These are phyloP conservation scores for Apostasia ramifera DNA, from an alignment of 106 monocot genomes.

Conservation along the genomic window DNA sequence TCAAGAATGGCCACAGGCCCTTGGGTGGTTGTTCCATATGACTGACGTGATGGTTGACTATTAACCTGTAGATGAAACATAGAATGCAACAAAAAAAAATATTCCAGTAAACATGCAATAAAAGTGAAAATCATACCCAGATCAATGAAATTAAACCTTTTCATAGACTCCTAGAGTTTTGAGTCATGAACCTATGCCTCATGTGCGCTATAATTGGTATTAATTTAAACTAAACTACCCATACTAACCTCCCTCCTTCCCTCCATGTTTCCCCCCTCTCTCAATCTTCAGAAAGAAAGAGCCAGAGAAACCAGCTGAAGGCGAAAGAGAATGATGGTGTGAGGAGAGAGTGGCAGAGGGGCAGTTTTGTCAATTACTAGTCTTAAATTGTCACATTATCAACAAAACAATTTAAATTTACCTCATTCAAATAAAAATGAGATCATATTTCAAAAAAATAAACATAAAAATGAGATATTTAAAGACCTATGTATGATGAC, in stretches of 20 bases:
- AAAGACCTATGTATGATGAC: slow-evolving; percentile 35
- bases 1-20: slow-evolving; percentile 8
- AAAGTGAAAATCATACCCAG: not conserved
- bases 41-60: slow-evolving; percentile 7
- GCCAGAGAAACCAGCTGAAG: not conserved
- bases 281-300: not conserved
- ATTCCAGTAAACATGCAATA: not conserved
- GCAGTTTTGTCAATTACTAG: not conserved
- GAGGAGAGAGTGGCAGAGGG: not conserved
- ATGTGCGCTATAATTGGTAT: too few species aligned
- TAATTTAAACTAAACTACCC: not conserved
- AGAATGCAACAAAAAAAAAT: not conserved
- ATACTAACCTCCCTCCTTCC: too few species aligned
- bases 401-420: not conserved
- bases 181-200: too few species aligned
- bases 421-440: slow-evolving; percentile 5
- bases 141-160: not conserved
- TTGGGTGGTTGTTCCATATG: slow-evolving; percentile 11
- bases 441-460: slow-evolving; percentile 9
- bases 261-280: too few species aligned
- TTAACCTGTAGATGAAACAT: slow-evolving; percentile 1
- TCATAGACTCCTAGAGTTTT: too few species aligned
- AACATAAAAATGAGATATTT: slow-evolving; percentile 28
- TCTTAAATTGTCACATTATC: not conserved
- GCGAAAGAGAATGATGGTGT: not conserved